Evolutionary conservation across 2,329 filamentous ascomycete genomes (phyloP), one percentile per base, ranked within the genome.

Genomic region (Pseudonectria buxi): DNA sequence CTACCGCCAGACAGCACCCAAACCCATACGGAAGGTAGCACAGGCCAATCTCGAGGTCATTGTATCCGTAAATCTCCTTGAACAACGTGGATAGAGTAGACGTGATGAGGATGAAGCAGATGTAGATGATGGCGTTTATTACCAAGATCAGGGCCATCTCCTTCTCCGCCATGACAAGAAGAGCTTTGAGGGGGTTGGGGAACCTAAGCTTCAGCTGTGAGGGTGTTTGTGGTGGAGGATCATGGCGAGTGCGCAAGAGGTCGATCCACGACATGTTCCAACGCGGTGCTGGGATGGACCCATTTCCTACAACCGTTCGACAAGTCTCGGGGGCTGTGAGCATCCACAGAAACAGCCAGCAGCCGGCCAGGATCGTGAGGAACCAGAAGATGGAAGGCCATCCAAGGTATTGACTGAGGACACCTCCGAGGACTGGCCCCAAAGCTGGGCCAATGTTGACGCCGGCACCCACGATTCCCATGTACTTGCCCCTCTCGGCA

Each of bases 321-420:
- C 69, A 71, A 7, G 74, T 78, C 56, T 78, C 73, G 0, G 79
- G 81, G 7, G 81, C 65, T 5, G 73, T 64, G 10, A 81, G 45
- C 3, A 69, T 49, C 39, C 76, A 74, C 0, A 75, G 67, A 3
- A 81, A 40, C 18, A 81, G 55, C 55, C 72, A 74, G 1, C 61
- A 56, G 4, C 56, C 55, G 13, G 67, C 61, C 25, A 73, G 58
- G 26, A 84, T 79, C 26, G 73, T 67, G 37, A 81, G 67, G 49
- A 83, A 82, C 79, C 79, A 84, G 48, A 84, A 84, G 37, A 83
- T 76, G 36, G 73, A 68, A n/a, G 73, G 63, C 81, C 81, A 86
- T 7, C 76, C 78, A 1, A 82, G 65, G 41, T 72, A 81, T 44
- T 82, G 65, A 13, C 70, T 69, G 13, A 86, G 57, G 1, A 84